phyloP scores from a whole-genome alignment of 805 yeast genomes.

The Pichia insulana region DNA sequence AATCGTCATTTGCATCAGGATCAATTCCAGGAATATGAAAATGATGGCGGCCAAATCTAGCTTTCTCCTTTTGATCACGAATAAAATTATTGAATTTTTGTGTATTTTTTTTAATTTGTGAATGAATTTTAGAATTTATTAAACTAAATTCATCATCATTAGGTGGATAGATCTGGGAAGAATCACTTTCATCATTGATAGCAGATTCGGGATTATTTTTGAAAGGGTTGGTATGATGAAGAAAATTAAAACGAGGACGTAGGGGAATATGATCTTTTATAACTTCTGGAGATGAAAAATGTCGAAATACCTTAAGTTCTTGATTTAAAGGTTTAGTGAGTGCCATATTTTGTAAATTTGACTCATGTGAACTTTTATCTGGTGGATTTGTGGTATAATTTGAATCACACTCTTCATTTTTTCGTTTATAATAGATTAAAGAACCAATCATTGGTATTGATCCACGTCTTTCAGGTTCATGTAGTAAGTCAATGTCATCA shows the following conservation, averaged over 20 bases:
- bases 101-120: conserved; percentile 1
- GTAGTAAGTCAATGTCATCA: conserved; percentile 3
- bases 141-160: conserved; percentile 6
- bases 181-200: background rate
- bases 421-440: conserved; percentile 18
- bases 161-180: conserved; percentile 1
- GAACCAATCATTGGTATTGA: conserved; percentile 25
- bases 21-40: conserved; percentile 6
- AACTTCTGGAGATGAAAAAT: background rate
- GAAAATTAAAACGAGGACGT: too few species aligned
- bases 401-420: conserved; percentile 6
- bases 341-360: too few species aligned
- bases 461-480: conserved; percentile 10
- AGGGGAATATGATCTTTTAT: background rate
- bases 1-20: background rate
- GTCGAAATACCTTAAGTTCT: background rate
- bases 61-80: background rate
- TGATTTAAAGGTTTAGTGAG: background rate
- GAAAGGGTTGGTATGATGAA: too few species aligned
- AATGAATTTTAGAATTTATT: conserved; percentile 4
- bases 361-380: background rate
- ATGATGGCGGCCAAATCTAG: background rate
- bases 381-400: background rate
- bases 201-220: too few species aligned
- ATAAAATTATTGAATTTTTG: background rate